phyloP scores from a whole-genome alignment of 129 eudicot species.

The Silybum marianum region DNA sequence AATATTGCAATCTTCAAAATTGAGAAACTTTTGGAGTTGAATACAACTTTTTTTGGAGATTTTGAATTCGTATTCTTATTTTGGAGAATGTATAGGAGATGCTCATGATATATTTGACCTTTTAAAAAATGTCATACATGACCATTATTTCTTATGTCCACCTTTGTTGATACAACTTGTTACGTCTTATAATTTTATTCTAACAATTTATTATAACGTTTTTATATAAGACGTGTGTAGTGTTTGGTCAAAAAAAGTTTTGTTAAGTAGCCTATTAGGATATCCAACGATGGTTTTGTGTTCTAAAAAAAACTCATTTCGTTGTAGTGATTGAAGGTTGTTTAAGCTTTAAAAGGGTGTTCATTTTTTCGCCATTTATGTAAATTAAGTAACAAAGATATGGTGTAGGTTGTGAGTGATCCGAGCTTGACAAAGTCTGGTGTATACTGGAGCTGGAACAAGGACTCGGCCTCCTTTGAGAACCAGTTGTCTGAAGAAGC shows the following conservation, averaged over 20 bases:
- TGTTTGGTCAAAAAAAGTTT: too few species aligned
- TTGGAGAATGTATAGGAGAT: too few species aligned
- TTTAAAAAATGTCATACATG: too few species aligned
- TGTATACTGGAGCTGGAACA: conserved; percentile 98
- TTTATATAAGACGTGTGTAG: too few species aligned
- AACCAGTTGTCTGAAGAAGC: conserved; percentile 91
- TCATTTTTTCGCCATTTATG: neutral
- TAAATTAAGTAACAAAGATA: neutral
- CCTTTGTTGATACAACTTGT: neutral
- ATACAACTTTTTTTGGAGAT: too few species aligned
- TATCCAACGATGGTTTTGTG: neutral
- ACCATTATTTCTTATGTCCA: neutral
- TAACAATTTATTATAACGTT: neutral
- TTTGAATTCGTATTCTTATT: too few species aligned
- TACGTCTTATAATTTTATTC: neutral
- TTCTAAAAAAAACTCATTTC: neutral
- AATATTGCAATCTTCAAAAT: too few species aligned
- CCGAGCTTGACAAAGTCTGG: conserved; percentile 93
- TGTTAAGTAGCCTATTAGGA: neutral
- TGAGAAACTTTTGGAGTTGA: too few species aligned
- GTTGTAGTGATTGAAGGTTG: neutral
- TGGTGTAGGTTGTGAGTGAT: conserved; percentile 76
- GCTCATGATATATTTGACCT: too few species aligned
- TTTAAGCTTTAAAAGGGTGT: too few species aligned
- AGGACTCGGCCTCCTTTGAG: conserved; percentile 84